Conservation (phyloP, 768 basidiomycete species). For the Chiua virens region DNA sequence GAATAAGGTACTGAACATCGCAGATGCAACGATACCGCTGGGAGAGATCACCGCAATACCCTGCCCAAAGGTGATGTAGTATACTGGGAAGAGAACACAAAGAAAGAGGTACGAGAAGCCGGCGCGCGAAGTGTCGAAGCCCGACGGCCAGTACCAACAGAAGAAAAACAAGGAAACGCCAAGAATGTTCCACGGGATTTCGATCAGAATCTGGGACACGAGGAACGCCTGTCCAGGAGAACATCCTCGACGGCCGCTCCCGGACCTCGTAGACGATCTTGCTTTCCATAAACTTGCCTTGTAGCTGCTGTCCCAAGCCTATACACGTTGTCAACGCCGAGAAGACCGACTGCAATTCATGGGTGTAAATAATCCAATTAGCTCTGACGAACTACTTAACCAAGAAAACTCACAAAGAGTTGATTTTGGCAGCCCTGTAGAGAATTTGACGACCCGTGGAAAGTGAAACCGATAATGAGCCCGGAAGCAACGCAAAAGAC, state of each 20-base stretch:
- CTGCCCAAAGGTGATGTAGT: conserved; percentile 43
- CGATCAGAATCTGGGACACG: conserved; percentile 50
- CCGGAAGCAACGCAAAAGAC: conserved; percentile 34
- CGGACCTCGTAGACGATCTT: conserved; percentile 61
- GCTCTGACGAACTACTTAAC: no score
- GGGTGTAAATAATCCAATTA: background rate
- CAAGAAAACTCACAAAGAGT: conserved; percentile 35
- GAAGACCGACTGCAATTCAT: conserved; percentile 43
- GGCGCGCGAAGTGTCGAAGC: conserved; percentile 36
- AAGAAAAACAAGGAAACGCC: conserved; percentile 42
- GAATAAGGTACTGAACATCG: conserved; percentile 40
- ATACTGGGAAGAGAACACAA: conserved; percentile 41
- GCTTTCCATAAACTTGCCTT: conserved; percentile 54
- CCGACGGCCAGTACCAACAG: conserved; percentile 52
- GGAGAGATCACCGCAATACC: conserved; percentile 45
- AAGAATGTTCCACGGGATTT: conserved; percentile 45
- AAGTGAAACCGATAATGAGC: conserved; percentile 44
- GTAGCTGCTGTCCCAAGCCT: conserved; percentile 57
- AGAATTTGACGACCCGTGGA: conserved; percentile 35
- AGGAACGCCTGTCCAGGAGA: conserved; percentile 60
- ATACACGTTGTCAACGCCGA: conserved; percentile 45
- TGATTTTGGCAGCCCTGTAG: conserved; percentile 44
- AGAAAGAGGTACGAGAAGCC: conserved; percentile 41
- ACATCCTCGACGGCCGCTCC: conserved; percentile 63
- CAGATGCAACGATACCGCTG: conserved; percentile 36